Base-by-base conservation (phyloP, 352 stramenopile species). In the Phytophthora pinifolia region DNA sequence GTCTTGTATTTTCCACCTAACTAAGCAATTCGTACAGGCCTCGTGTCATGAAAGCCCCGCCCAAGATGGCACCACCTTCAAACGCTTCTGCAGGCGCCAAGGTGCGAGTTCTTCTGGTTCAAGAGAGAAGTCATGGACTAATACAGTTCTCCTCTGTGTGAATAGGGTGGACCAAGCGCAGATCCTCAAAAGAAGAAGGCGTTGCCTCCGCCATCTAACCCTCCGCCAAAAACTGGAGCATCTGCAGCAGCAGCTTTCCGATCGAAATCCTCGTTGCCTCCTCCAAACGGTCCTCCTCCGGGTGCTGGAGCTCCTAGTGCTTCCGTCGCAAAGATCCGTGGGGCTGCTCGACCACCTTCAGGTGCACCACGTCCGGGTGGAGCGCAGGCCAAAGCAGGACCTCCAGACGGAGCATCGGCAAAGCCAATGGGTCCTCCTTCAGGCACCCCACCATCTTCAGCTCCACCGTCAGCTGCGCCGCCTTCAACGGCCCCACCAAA, bases 271-370 rank as follows among this genome's bases (percentile, higher is more conserved):
- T 59, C 73, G 8, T 50, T 89, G 5, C 77, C 79, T 6, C 79
- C 79, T 1, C 79, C 83, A 0, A 89, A 72, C 59, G 79, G 76
- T 5, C 74, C 83, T 39, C 83, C 79, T 7, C 80, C 83, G 15
- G 67, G 55, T n/a, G 37, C 66, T 46, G 68, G 73, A 3, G 70
- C 65, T 9, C 54, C 76, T 3, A 92, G 77, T 67, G 67, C 79
- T 15, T 88, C 79, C 0, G 79, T 92, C 0, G 76, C 79, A 6
- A 92, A 92, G 63, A 85, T 92, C 41, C 83, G 79, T 64, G 72
- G 74, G 9, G 76, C 79, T 12, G 76, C 65, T 5, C 74, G 76
- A 29, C 55, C 56, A 5, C 73, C 77, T 18, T 77, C 75, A 9
- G 75, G 65, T 17, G 54, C 36, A 9, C 57, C 77, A 12, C 77